Evolutionary conservation across 2,329 filamentous ascomycete species (phyloP), one percentile per base, ranked within the genome.

Genomic region (Tolypocladium amazonense): DNA sequence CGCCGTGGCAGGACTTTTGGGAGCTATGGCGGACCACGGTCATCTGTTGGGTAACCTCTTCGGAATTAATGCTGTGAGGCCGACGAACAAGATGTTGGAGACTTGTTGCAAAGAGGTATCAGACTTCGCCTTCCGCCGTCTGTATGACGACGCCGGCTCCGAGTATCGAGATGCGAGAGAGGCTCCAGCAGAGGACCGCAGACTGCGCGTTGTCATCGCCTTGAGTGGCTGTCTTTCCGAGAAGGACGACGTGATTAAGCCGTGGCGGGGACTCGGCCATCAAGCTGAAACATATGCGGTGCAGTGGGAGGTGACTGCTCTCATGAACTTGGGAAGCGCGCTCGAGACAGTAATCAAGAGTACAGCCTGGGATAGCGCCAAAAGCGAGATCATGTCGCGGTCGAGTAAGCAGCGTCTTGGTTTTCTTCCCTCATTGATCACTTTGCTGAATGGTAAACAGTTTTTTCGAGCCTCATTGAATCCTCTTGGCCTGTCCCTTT

Each of bases 11-110:
- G 86, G 86, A 1, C 85, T 96, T 58, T 77, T 97, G 0, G 93
- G 92, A 14, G 82, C 86, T 23, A 80, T 97, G 68, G 88, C 91
- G 2, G 87, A 92, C 43, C 94, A 88, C 62, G 84, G 87, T 6
- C 82, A 94, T 20, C 78, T 92, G 50, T 88, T 96, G 37, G 93
- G 92, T 20, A 85, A 88, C 43, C 77, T 97, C 45, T 97, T 97
- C 68, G 94, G 94, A 11, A 90, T 94, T n/a, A 96, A 95, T 69
- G 89, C 89, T 52, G 86, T 88, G 1, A 84, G 87, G 41, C 92
- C 96, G 80, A 89, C 89, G 0, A 85, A 87, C 58, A 88, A 92
- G 71, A 90, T 92, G 80, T 89, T 97, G 80, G 90, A 96, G 64
- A 81, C 87, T n/a, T 96, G 95, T 70, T 83, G 88, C 14, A 86